Evolutionary conservation across 2,329 filamentous ascomycete genomes (phyloP).

Genomic region (Rhynchosporium agropyri): DNA sequence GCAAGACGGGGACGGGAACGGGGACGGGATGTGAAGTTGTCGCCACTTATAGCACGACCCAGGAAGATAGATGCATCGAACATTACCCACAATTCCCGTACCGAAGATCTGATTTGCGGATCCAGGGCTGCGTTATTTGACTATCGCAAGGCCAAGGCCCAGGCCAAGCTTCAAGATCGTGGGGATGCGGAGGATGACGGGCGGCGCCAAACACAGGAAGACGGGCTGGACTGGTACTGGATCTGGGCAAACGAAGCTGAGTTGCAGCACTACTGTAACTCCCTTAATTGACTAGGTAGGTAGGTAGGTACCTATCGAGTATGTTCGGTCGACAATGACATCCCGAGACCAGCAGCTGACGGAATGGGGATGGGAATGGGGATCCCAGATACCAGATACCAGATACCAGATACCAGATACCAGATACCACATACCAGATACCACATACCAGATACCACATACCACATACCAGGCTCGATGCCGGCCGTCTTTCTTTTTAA

Average conservation of each 20-base stretch:
- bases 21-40: constrained; percentile 1
- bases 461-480: too few species aligned
- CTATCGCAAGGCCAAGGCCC: background rate
- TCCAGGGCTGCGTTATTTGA: background rate
- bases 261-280: background rate
- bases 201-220: background rate
- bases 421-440: too few species aligned
- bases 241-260: background rate
- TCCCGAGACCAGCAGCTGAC: too few species aligned
- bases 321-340: constrained; percentile 7
- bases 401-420: too few species aligned
- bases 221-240: background rate
- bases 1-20: background rate
- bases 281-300: too few species aligned
- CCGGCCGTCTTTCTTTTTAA: background rate
- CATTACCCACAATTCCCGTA: background rate
- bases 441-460: too few species aligned
- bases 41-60: constrained; percentile 10
- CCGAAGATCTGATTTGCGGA: constrained; percentile 5
- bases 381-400: too few species aligned
- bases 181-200: constrained; percentile 32
- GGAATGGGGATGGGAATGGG: background rate
- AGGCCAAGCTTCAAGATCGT: background rate
- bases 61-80: background rate
- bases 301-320: too few species aligned